Conservation (phyloP, 768 basidiomycete genomes). For the Calocybe gangraenosa region DNA sequence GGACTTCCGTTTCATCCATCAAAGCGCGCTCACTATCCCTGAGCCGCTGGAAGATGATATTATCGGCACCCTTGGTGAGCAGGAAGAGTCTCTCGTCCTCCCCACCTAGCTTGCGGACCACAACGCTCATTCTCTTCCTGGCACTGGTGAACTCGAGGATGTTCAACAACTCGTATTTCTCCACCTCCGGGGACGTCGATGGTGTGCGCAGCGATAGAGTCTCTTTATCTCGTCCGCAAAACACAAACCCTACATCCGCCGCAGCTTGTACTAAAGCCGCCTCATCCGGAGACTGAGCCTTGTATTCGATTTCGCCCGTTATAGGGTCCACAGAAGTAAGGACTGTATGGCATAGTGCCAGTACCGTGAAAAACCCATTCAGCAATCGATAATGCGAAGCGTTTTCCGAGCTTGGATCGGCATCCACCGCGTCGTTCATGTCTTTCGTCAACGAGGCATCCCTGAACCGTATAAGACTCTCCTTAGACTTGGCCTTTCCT, state of each 20-base stretch:
- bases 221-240: slow-evolving; percentile 85
- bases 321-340: slow-evolving; percentile 65
- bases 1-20: slow-evolving; percentile 71
- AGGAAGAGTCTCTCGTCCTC: slow-evolving; percentile 58
- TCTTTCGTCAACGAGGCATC: background rate
- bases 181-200: slow-evolving; percentile 47
- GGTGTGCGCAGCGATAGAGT: slow-evolving; percentile 73
- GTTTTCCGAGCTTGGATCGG: slow-evolving; percentile 26
- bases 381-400: slow-evolving; percentile 63
- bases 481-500: slow-evolving; percentile 6
- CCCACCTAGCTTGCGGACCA: slow-evolving; percentile 68
- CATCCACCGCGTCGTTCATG: background rate
- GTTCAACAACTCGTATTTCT: slow-evolving; percentile 86
- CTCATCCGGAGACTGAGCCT: slow-evolving; percentile 95
- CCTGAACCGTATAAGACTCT: slow-evolving; percentile 44
- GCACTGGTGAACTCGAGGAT: slow-evolving; percentile 93
- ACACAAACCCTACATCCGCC: slow-evolving; percentile 90
- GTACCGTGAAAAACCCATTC: slow-evolving; percentile 86
- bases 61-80: slow-evolving; percentile 91
- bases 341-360: slow-evolving; percentile 93
- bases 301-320: slow-evolving; percentile 80
- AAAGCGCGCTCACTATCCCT: slow-evolving; percentile 59
- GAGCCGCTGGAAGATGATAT: slow-evolving; percentile 90
- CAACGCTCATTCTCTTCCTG: slow-evolving; percentile 92
- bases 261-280: slow-evolving; percentile 97